A percentile compares a stretch with the other conserved stretches of the same genome.
Evolutionary conservation across 352 stramenopile genomes (phyloP).

Genomic region (Thalassiosira sp.): DNA sequence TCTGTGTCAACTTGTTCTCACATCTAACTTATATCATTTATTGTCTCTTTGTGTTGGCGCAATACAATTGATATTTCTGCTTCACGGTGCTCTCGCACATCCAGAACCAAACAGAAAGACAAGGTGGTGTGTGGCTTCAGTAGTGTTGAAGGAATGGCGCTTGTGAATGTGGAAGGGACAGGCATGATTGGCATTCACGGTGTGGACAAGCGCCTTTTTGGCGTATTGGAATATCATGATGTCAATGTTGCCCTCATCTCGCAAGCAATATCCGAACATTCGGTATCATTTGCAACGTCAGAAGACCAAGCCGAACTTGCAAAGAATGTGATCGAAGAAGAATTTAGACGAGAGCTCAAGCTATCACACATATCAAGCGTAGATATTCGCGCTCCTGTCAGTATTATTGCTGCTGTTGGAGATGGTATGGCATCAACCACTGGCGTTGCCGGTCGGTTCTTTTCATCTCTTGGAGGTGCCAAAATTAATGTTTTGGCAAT

Average conservation of each 20-base stretch:
- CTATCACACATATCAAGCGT: conserved; percentile 77
- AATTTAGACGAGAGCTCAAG: conserved; percentile 78
- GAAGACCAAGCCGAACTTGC: conserved; percentile 76
- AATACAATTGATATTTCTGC: conserved; percentile 33
- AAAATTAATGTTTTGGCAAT: conserved; percentile 95
- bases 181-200: conserved; percentile 93
- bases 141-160: conserved; percentile 91
- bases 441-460: conserved; percentile 92
- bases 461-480: conserved; percentile 89
- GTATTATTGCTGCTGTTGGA: conserved; percentile 94
- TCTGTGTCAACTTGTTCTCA: conserved; percentile 3
- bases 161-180: conserved; percentile 95
- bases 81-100: conserved; percentile 18
- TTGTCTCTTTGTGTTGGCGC: neutral
- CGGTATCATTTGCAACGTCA: conserved; percentile 92
- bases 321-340: conserved; percentile 71
- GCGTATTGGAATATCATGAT: conserved; percentile 88
- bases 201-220: conserved; percentile 91
- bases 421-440: conserved; percentile 93
- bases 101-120: conserved; percentile 52
- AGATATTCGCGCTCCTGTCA: conserved; percentile 87
- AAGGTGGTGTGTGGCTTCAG: conserved; percentile 71
- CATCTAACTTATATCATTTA: neutral
- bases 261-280: conserved; percentile 92
- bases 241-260: conserved; percentile 95